A percentile compares a stretch with the other conserved stretches of the same genome.
These are phyloP conservation scores for Solanum aculeatissimum DNA, from an alignment of 305 asterid species.

Conservation along the genomic window DNA sequence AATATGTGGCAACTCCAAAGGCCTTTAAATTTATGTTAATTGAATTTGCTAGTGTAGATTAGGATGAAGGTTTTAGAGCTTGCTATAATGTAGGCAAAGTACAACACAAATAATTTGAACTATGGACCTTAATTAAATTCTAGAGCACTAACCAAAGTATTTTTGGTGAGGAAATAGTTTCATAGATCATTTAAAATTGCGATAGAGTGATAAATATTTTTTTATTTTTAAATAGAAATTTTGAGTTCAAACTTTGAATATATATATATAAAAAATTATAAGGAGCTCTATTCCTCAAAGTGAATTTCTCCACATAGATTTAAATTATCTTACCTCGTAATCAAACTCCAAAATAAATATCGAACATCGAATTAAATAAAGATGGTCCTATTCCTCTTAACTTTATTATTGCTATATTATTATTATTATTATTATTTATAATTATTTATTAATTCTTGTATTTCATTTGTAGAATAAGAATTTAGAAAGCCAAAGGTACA, in stretches of 20 bases:
- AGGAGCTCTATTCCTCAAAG: neutral
- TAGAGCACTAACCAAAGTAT: neutral
- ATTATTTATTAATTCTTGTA: neutral
- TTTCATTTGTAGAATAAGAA: neutral
- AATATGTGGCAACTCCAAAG: neutral
- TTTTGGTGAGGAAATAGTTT: neutral
- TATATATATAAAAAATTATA: neutral
- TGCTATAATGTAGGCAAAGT: neutral
- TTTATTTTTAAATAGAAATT: neutral
- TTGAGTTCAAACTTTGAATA: neutral
- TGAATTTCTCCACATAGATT: neutral
- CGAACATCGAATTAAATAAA: neutral
- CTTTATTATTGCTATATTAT: neutral
- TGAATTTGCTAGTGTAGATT: neutral
- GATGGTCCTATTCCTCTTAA: neutral
- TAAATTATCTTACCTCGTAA: neutral
- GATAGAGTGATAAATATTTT: neutral
- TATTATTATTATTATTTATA: neutral
- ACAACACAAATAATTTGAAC: neutral
- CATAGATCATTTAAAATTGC: neutral
- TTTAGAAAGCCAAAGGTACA: neutral
- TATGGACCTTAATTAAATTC: neutral
- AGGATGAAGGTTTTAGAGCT: neutral
- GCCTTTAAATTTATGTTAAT: neutral
- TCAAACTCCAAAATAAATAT: neutral